phyloP scores from a whole-genome alignment of 352 stramenopile species.

The Sclerospora graminicola region DNA sequence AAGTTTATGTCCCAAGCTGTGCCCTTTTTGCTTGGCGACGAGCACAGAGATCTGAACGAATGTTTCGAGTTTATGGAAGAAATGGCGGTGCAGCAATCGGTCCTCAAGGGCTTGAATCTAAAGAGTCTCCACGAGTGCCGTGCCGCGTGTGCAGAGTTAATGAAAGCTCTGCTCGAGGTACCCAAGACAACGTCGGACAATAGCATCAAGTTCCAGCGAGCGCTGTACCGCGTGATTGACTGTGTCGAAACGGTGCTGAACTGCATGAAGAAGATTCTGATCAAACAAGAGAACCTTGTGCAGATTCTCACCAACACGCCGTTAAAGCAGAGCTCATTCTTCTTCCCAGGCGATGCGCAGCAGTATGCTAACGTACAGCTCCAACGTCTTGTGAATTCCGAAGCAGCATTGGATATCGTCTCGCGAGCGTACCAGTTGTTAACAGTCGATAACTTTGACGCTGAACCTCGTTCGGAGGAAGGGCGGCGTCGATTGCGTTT shows the following conservation, averaged over 20 bases:
- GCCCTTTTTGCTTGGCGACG: constrained; percentile 67
- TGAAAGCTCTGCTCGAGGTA: constrained; percentile 81
- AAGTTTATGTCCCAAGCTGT: constrained; percentile 83
- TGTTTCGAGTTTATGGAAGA: constrained; percentile 85
- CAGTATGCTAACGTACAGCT: constrained; percentile 77
- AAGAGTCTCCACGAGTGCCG: constrained; percentile 69
- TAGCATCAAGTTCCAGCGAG: constrained; percentile 83
- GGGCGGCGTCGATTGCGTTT: constrained; percentile 77
- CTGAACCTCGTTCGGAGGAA: constrained; percentile 78
- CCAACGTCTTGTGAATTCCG: constrained; percentile 69
- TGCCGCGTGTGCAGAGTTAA: constrained; percentile 54
- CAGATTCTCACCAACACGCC: constrained; percentile 79
- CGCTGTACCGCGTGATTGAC: constrained; percentile 80
- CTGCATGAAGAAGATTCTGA: constrained; percentile 77
- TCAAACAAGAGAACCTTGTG: constrained; percentile 81
- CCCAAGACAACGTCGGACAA: constrained; percentile 60
- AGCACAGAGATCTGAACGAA: constrained; percentile 75
- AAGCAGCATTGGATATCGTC: constrained; percentile 77
- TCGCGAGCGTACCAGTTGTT: constrained; percentile 79
- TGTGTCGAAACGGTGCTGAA: constrained; percentile 71
- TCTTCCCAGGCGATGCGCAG: constrained; percentile 76
- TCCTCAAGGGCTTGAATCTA: constrained; percentile 79
- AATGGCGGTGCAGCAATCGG: constrained; percentile 55
- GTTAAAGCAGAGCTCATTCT: constrained; percentile 82
- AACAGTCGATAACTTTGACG: constrained; percentile 84